Evolutionary conservation across 129 eudicot species (phyloP).

Genomic region (Cynara cardunculus): DNA sequence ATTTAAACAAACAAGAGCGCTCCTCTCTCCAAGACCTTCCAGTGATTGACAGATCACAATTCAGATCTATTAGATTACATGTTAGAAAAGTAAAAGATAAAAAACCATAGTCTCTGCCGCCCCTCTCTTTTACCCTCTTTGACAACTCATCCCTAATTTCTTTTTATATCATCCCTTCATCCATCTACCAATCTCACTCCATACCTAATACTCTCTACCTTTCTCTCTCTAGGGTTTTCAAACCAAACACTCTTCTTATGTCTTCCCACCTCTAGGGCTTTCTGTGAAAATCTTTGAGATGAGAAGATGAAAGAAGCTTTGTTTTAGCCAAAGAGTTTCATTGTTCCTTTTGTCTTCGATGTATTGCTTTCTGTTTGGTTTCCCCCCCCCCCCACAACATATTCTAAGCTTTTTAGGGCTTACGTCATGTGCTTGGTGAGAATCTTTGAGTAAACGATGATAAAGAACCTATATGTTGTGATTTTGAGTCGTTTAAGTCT

Average conservation of each 20-base stretch:
- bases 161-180: conserved; percentile 4
- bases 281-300: background rate
- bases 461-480: background rate
- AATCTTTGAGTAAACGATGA: background rate
- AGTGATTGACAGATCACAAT: conserved; percentile 40
- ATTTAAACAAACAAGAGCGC: conserved; percentile 34
- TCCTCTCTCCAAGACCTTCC: conserved; percentile 30
- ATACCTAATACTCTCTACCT: background rate
- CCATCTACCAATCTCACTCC: conserved; percentile 19
- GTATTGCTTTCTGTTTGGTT: background rate
- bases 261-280: too few species aligned
- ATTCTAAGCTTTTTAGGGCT: conserved; percentile 16
- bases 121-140: background rate
- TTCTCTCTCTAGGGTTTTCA: background rate
- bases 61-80: conserved; percentile 27
- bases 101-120: background rate
- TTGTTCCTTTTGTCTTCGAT: background rate
- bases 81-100: conserved; percentile 5
- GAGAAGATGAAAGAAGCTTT: background rate
- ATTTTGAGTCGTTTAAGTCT: background rate
- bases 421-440: background rate
- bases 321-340: background rate
- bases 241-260: background rate
- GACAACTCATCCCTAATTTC: conserved; percentile 17
- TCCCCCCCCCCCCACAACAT: too few species aligned